Evolutionary conservation across 352 stramenopile genomes (phyloP).

Genomic region (Aphanomyces invadans): DNA sequence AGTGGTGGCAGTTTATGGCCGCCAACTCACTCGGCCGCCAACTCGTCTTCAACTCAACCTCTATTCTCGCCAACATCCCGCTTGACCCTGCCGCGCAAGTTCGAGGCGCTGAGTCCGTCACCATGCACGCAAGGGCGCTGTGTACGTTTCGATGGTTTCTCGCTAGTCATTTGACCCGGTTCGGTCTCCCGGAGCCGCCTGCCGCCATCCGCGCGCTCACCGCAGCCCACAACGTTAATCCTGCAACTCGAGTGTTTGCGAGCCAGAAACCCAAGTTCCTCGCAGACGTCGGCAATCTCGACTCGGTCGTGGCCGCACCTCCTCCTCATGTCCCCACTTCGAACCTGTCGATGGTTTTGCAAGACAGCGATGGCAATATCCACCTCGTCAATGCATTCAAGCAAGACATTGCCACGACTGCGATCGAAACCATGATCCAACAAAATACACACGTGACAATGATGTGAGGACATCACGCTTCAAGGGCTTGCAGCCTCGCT

Average conservation of each 20-base stretch:
- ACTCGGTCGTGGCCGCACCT: no score
- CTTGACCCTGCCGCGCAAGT: no score
- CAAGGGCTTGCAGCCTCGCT: no score
- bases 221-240: not conserved
- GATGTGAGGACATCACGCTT: no score
- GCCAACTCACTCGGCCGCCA: slow-evolving; percentile 8
- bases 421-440: slow-evolving; percentile 19
- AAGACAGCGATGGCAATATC: slow-evolving; percentile 17
- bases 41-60: slow-evolving; percentile 16
- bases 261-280: no score
- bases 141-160: slow-evolving; percentile 21
- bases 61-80: not conserved
- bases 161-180: not conserved
- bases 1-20: not conserved
- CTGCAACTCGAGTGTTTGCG: not conserved
- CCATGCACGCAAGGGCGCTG: slow-evolving; percentile 1
- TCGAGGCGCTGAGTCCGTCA: no score
- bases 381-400: slow-evolving; percentile 11
- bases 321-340: not conserved
- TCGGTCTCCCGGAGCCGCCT: slow-evolving; percentile 8
- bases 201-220: not conserved
- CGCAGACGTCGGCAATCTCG: not conserved
- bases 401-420: not conserved
- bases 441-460: slow-evolving; percentile 15
- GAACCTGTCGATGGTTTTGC: slow-evolving; percentile 2